These are phyloP conservation scores for Nothophoma quercina DNA, from an alignment of 2,329 filamentous ascomycete species.

Conservation along the genomic window DNA sequence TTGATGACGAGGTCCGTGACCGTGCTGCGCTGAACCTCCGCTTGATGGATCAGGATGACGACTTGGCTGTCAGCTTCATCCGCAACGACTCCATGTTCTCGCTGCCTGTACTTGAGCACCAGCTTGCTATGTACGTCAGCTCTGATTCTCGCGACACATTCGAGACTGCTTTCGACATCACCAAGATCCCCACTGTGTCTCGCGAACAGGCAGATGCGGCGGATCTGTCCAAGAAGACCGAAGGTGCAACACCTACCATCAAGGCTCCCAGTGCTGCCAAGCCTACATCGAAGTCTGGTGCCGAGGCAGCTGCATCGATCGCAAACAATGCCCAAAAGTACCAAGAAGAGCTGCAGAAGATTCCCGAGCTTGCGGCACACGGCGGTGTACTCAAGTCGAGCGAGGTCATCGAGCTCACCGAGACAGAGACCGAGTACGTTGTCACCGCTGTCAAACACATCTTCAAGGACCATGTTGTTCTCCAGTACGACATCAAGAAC, in stretches of 20 bases:
- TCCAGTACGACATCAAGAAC: conserved; percentile 98
- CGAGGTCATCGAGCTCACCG: conserved; percentile 83
- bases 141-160: conserved; percentile 89
- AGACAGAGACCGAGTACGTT: conserved; percentile 97
- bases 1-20: conserved; percentile 96
- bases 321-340: conserved; percentile 87
- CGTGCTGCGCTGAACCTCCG: conserved; percentile 91
- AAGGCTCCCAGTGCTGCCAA: conserved; percentile 91
- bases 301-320: conserved; percentile 78
- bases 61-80: conserved; percentile 85
- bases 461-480: conserved; percentile 94
- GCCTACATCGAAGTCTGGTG: conserved; percentile 69
- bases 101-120: conserved; percentile 92
- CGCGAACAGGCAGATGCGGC: conserved; percentile 96
- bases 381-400: conserved; percentile 93
- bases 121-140: conserved; percentile 96
- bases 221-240: conserved; percentile 96
- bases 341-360: conserved; percentile 82
- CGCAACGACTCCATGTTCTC: conserved; percentile 98
- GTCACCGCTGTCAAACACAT: conserved; percentile 94
- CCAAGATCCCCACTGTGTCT: conserved; percentile 89
- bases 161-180: conserved; percentile 85
- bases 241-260: conserved; percentile 87
- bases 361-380: conserved; percentile 90
- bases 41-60: conserved; percentile 89